These are phyloP conservation scores for Exserohilum turcica DNA, from an alignment of 2,329 filamentous ascomycete species.

Conservation along the genomic window DNA sequence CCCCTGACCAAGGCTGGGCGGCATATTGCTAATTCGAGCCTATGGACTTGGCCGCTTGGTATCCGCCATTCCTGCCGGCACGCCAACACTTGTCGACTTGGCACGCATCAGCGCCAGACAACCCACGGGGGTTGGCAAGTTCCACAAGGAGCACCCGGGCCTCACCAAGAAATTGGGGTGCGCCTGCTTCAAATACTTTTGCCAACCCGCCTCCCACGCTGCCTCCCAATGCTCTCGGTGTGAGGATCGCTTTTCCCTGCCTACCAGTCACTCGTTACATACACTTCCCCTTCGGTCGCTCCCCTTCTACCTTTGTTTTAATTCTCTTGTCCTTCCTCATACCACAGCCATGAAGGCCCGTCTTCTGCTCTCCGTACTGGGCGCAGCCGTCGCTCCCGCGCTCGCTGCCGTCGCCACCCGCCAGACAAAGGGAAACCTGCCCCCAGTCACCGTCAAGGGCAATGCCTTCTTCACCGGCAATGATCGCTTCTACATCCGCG, in stretches of 20 bases:
- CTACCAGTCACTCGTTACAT: slow-evolving; percentile 46
- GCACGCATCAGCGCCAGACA: slow-evolving; percentile 38
- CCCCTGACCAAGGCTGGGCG: slow-evolving; percentile 47
- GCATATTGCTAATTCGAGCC: slow-evolving; percentile 33
- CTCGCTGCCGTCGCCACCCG: slow-evolving; percentile 33
- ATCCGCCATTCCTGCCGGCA: slow-evolving; percentile 31
- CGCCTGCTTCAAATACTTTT: slow-evolving; percentile 40
- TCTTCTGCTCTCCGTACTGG: slow-evolving; percentile 32
- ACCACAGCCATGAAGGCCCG: slow-evolving; percentile 39
- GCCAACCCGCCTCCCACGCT: slow-evolving; percentile 23
- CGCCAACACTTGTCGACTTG: slow-evolving; percentile 42
- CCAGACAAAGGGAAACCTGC: slow-evolving; percentile 50
- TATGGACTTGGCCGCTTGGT: slow-evolving; percentile 38
- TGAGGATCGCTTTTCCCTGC: slow-evolving; percentile 34
- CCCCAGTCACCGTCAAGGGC: slow-evolving; percentile 63
- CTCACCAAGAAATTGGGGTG: slow-evolving; percentile 34
- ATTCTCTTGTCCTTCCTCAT: slow-evolving; percentile 27
- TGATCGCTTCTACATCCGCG: slow-evolving; percentile 64
- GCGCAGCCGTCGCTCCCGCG: slow-evolving; percentile 33
- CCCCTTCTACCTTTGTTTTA: slow-evolving; percentile 35
- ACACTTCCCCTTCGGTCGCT: slow-evolving; percentile 29
- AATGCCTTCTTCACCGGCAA: slow-evolving; percentile 68
- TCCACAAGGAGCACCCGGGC: slow-evolving; percentile 38
- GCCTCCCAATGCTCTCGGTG: slow-evolving; percentile 31
- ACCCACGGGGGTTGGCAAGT: slow-evolving; percentile 45